Evolutionary conservation across 2,329 filamentous ascomycete genomes (phyloP).

Genomic region (Ophiostoma montium): DNA sequence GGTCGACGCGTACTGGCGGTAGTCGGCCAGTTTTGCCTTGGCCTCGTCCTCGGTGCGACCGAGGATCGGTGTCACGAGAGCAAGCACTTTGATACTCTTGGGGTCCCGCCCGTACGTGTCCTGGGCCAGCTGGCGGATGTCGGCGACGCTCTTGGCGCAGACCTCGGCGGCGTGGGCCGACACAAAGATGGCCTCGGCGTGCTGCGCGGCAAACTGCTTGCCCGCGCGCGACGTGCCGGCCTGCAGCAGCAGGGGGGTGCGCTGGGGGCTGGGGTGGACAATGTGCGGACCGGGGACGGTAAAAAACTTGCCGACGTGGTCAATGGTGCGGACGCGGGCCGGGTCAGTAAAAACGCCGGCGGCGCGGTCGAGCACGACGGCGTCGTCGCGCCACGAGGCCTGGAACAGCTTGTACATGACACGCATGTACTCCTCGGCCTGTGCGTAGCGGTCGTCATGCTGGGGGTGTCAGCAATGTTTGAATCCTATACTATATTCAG

Average conservation of each 20-base stretch:
- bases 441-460: conserved; percentile 15
- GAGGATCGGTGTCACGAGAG: conserved; percentile 14
- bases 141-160: conserved; percentile 8
- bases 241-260: conserved; percentile 15
- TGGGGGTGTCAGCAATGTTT: not conserved
- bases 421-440: conserved; percentile 15
- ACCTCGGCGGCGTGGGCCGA: conserved; percentile 11
- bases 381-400: conserved; percentile 11
- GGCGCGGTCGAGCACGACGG: conserved; percentile 8
- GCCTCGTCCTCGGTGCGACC: conserved; percentile 14
- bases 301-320: conserved; percentile 10
- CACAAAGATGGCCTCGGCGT: conserved; percentile 16
- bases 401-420: conserved; percentile 15
- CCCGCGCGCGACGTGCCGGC: conserved; percentile 15
- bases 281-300: conserved; percentile 17
- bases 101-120: conserved; percentile 12
- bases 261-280: conserved; percentile 8
- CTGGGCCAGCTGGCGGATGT: conserved; percentile 26
- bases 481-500: not conserved
- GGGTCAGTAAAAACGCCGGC: conserved; percentile 8
- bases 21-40: conserved; percentile 35
- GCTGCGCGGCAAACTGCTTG: conserved; percentile 14
- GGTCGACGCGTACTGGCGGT: conserved; percentile 41
- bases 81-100: conserved; percentile 13
- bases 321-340: conserved; percentile 8